These are phyloP conservation scores for barrel medic (Medicago truncatula) DNA, from an alignment of 306 rosid species.

Conservation along the genomic window DNA sequence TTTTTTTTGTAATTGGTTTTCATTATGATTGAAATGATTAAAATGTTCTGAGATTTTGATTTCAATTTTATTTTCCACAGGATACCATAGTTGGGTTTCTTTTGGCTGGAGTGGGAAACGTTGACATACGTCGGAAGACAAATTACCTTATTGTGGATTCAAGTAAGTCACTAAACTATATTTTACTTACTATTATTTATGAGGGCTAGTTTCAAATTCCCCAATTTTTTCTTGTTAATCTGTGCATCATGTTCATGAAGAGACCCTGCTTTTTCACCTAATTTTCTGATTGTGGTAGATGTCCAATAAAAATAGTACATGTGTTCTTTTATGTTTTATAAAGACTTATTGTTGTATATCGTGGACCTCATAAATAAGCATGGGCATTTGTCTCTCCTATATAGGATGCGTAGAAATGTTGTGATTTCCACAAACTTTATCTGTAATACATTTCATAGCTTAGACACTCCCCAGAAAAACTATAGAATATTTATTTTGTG, in stretches of 20 bases:
- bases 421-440: constrained; percentile 10
- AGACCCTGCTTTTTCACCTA: constrained; percentile 18
- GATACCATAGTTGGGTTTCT: constrained; percentile 94
- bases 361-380: not conserved
- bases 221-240: constrained; percentile 35
- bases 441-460: constrained; percentile 11
- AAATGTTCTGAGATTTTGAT: constrained; percentile 5
- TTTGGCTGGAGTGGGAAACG: constrained; percentile 96
- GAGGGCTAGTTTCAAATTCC: not conserved
- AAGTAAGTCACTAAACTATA: constrained; percentile 57
- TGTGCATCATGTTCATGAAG: constrained; percentile 4
- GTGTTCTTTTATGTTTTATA: constrained; percentile 9
- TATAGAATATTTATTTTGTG: not conserved
- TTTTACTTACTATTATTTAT: not conserved
- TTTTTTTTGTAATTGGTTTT: constrained; percentile 3
- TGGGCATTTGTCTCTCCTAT: not conserved
- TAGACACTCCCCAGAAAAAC: constrained; percentile 26
- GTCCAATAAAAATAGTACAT: not conserved
- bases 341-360: not conserved
- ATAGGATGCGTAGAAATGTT: not conserved
- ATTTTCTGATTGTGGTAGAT: constrained; percentile 26
- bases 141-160: constrained; percentile 94
- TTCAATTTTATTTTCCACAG: constrained; percentile 47
- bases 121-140: constrained; percentile 91
- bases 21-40: constrained; percentile 30